Conservation (phyloP, 768 basidiomycete species). For the Tulasnella sp. region DNA sequence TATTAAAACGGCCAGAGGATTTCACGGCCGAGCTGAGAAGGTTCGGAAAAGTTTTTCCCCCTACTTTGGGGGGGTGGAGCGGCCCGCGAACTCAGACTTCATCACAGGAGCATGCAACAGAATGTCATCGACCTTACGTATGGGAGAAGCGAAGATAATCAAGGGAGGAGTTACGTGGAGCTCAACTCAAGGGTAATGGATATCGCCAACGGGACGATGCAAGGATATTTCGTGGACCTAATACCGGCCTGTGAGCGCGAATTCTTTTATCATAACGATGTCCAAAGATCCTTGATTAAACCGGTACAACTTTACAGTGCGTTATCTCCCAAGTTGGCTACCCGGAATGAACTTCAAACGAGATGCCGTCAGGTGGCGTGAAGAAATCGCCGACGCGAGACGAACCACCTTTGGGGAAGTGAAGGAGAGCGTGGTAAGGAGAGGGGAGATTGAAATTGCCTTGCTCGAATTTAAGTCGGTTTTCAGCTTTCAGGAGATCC, state of each 20-base stretch:
- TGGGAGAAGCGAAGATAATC: not conserved
- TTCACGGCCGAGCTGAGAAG: not conserved
- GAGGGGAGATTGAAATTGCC: too few relatives aligned
- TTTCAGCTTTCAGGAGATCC: not conserved
- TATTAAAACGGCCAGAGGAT: not conserved
- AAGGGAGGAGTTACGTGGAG: not conserved
- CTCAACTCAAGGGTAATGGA: not conserved
- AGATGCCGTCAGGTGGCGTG: not conserved
- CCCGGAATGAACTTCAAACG: conserved; percentile 3
- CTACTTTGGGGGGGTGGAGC: too few relatives aligned
- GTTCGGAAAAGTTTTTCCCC: too few relatives aligned
- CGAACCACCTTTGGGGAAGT: not conserved
- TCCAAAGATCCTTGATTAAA: not conserved
- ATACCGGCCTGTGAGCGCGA: not conserved
- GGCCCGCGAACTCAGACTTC: not conserved
- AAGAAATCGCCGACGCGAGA: not conserved
- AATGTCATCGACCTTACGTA: not conserved
- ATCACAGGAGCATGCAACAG: not conserved
- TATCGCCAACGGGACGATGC: not conserved
- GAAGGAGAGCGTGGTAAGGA: conserved; percentile 1
- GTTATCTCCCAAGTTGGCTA: conserved; percentile 1
- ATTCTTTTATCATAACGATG: not conserved
- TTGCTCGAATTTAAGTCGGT: too few relatives aligned
- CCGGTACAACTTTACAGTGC: not conserved
- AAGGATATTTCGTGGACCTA: conserved; percentile 1